Evolutionary conservation across 169 alveolate genomes (phyloP).

Genomic region (Cryptosporidium bovis): DNA sequence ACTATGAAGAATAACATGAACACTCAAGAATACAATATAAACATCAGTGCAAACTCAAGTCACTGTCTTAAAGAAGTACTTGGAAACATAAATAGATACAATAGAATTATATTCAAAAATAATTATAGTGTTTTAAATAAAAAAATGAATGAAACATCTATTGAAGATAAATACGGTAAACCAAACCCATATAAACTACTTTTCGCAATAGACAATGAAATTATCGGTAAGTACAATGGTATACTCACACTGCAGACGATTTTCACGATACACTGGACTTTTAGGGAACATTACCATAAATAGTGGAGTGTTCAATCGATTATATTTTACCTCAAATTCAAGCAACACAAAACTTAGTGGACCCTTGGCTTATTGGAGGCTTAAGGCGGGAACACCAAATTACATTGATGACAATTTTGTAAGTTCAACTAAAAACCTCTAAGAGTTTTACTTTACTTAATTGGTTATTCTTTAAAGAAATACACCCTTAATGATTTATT

Average conservation of each 20-base stretch:
- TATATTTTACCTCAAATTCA: slow-evolving; percentile 1
- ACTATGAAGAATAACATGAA: not conserved
- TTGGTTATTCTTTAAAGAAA: too few relatives aligned
- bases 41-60: not conserved
- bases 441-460: too few relatives aligned
- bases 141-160: not conserved
- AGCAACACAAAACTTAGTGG: not conserved
- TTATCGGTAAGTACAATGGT: slow-evolving; percentile 36
- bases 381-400: slow-evolving; percentile 50
- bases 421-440: slow-evolving; percentile 2
- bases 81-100: not conserved
- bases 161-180: not conserved
- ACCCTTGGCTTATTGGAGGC: slow-evolving; percentile 70
- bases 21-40: not conserved
- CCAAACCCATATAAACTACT: not conserved
- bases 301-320: not conserved
- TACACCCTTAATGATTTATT: too few relatives aligned
- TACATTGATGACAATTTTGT: slow-evolving; percentile 52
- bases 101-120: not conserved
- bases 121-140: not conserved
- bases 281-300: slow-evolving; percentile 15
- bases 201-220: slow-evolving; percentile 41
- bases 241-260: too few relatives aligned
- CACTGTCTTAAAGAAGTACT: not conserved
- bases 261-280: not conserved